Percentiles rank a stretch among this genome's conserved stretches.
Conservation (phyloP, 306 rosid species). For the Fragaria vesca region DNA sequence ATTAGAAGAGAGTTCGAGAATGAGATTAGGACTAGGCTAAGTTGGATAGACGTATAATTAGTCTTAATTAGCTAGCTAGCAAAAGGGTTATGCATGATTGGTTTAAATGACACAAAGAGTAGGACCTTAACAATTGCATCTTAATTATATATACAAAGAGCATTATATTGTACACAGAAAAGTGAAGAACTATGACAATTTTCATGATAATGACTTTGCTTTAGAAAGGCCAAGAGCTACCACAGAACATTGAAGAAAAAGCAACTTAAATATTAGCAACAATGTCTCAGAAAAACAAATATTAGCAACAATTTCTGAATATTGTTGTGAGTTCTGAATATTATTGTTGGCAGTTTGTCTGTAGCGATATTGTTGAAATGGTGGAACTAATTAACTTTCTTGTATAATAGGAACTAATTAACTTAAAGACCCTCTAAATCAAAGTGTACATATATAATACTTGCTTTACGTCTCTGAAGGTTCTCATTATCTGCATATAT, state of each 20-base stretch:
- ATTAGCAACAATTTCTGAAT: too few relatives aligned
- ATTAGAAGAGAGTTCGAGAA: too few relatives aligned
- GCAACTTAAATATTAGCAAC: background rate
- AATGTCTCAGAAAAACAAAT: background rate
- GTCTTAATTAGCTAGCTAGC: background rate
- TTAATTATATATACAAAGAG: background rate
- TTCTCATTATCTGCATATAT: background rate
- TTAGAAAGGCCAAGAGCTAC: slow-evolving; percentile 3
- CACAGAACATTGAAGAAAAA: slow-evolving; percentile 3
- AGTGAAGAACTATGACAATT: background rate
- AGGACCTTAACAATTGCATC: too few relatives aligned
- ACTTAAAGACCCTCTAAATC: background rate
- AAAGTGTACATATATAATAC: background rate
- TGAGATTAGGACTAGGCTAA: too few relatives aligned
- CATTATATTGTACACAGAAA: background rate
- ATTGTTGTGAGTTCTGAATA: background rate
- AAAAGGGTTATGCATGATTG: background rate
- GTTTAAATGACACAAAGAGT: background rate
- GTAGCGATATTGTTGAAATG: background rate
- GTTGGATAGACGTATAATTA: too few relatives aligned
- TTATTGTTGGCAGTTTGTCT: slow-evolving; percentile 14
- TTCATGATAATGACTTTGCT: slow-evolving; percentile 21
- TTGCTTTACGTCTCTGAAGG: background rate
- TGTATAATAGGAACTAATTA: too few relatives aligned
- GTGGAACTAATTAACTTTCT: background rate